phyloP scores from a whole-genome alignment of 2,329 filamentous ascomycete genomes.

The Fusarium sp. region DNA sequence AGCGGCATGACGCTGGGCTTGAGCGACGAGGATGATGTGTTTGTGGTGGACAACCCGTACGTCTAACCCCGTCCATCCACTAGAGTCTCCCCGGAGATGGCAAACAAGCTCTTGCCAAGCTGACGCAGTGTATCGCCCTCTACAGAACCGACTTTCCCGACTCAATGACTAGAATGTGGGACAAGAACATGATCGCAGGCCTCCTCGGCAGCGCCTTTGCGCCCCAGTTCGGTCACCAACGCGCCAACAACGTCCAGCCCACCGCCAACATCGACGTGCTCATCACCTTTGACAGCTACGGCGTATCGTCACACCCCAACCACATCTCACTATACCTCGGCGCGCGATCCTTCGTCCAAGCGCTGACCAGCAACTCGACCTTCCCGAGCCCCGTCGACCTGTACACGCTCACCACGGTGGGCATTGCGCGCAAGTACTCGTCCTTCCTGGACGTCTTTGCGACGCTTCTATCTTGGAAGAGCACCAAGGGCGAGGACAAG shows the following conservation, averaged over 20 bases:
- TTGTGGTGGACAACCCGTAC: constrained; percentile 84
- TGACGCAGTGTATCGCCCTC: constrained; percentile 6
- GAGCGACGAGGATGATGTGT: constrained; percentile 79
- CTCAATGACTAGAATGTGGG: constrained; percentile 86
- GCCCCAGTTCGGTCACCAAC: constrained; percentile 65
- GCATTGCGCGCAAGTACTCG: constrained; percentile 82
- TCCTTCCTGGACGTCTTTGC: constrained; percentile 80
- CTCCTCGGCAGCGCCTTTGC: constrained; percentile 81
- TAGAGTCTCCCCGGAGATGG: neutral
- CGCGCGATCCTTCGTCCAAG: constrained; percentile 76
- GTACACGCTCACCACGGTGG: constrained; percentile 84
- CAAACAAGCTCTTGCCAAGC: neutral
- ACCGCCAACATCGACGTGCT: constrained; percentile 79
- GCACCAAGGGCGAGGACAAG: constrained; percentile 48
- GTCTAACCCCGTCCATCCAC: constrained; percentile 38
- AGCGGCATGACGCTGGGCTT: constrained; percentile 84
- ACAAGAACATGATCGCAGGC: constrained; percentile 74
- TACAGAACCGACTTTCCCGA: constrained; percentile 78
- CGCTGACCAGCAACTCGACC: constrained; percentile 73
- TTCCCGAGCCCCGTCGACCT: constrained; percentile 82
- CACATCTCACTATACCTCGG: constrained; percentile 91
- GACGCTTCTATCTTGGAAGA: constrained; percentile 67
- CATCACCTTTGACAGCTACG: constrained; percentile 87
- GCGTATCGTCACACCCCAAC: constrained; percentile 91
- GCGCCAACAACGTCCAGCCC: constrained; percentile 50